phyloP scores from a whole-genome alignment of 108 stramenopile species.

The Mediolabrus comicus region DNA sequence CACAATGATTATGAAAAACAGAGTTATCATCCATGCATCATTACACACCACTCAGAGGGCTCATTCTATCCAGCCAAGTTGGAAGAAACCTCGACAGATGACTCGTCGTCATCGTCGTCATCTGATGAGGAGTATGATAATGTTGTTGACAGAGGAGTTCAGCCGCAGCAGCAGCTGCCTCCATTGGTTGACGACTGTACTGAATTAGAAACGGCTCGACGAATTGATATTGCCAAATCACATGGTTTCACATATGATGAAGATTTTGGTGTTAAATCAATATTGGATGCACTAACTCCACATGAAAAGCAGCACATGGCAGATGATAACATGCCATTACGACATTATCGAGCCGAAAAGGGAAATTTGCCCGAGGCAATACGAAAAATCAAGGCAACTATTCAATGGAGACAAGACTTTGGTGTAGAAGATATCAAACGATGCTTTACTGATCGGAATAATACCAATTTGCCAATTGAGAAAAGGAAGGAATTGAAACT shows the following conservation, averaged over 20 bases:
- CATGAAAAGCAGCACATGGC: conserved; percentile 55
- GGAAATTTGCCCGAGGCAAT: conserved; percentile 63
- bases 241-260: conserved; percentile 42
- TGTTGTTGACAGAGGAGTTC: not conserved
- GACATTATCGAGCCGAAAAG: conserved; percentile 84
- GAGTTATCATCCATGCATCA: not conserved
- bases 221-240: conserved; percentile 13
- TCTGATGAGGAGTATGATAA: not conserved
- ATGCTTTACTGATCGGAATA: conserved; percentile 26
- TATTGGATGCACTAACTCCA: conserved; percentile 45
- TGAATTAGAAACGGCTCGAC: conserved; percentile 10
- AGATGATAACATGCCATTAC: conserved; percentile 73
- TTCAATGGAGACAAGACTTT: conserved; percentile 87
- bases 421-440: conserved; percentile 53
- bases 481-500: conserved; percentile 32
- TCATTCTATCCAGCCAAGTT: not conserved
- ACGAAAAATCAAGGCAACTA: conserved; percentile 61
- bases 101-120: too few species aligned
- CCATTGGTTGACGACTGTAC: conserved; percentile 33
- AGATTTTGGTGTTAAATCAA: conserved; percentile 39
- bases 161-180: not conserved
- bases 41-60: not conserved
- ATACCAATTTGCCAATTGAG: not conserved
- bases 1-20: not conserved
- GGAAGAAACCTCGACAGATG: not conserved